Base-by-base conservation (phyloP, 2,329 filamentous ascomycete genomes). In the Pseudophaeomoniella oleicola region DNA sequence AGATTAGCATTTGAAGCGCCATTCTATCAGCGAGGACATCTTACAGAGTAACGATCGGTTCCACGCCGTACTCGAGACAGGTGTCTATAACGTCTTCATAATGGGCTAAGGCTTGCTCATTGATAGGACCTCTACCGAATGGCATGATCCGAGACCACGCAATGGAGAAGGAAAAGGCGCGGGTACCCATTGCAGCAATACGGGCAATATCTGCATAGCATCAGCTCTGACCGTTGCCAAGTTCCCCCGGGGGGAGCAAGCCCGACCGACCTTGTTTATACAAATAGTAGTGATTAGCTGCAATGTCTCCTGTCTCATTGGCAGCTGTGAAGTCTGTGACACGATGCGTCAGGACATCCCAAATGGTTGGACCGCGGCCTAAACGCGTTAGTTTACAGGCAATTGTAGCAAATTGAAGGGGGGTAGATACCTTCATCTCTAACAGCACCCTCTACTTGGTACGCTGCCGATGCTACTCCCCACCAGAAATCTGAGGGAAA, bases 91-190 rank as follows among this genome's bases (percentile, higher is more conserved):
- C 41, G 38, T 67, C 62, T 19, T 67, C 56, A 40, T 69, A 69
- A 39, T 69, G 66, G 2, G 55, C 49, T 12, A 70, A 48, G 0
- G 55, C 66, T 19, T 58, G 47, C 37, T 63, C 50, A 37, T 69
- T 70, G 39, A 70, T 51, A 0, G 62, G 60, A 5, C 56, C 60
- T 1, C 55, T 55, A 3, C 59, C 63, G 37, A 69, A 69, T 0
- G 66, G 66, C 10, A 69, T 50, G 35, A 69, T 63, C 1, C 66
- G 56, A 1, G 58, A 52, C 66, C 64, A 70, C 0, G 64, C 54
- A 31, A 69, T 60, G 2, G 57, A 60, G 48, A 69, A 68, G 5
- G 51, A 55, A 40, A 60, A 62, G 38, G 57, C 52, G 16, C 56
- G 51, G 12, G 57, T 53, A 1, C 57, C 59, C 41, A 59, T 56